These are phyloP conservation scores for Phaeomoniella chlamydospora DNA, from an alignment of 2,329 filamentous ascomycete species.

Conservation along the genomic window DNA sequence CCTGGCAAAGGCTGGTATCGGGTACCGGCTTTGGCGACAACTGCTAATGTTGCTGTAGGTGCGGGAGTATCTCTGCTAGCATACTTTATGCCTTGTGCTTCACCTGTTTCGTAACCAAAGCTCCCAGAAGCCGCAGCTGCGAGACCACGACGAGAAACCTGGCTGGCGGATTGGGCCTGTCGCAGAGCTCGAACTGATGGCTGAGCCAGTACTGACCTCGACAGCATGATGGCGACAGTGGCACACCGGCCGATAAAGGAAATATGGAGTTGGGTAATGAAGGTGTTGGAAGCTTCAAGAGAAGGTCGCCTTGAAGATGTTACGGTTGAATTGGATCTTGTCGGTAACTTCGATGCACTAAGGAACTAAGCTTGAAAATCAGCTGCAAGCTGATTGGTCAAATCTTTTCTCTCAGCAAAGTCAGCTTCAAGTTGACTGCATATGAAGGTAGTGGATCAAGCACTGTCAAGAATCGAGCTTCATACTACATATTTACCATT, in stretches of 20 bases:
- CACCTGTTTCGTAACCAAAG: conserved; percentile 76
- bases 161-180: conserved; percentile 42
- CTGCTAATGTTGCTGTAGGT: conserved; percentile 76
- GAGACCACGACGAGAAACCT: conserved; percentile 44
- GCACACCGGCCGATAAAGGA: conserved; percentile 29
- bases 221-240: conserved; percentile 46
- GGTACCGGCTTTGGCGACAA: conserved; percentile 89
- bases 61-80: conserved; percentile 80
- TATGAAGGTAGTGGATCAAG: too few species aligned
- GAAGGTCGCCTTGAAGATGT: neutral
- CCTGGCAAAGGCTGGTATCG: conserved; percentile 84
- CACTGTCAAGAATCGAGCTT: too few species aligned
- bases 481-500: too few species aligned
- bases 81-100: conserved; percentile 79
- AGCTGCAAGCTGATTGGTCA: neutral
- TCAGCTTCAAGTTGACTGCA: too few species aligned
- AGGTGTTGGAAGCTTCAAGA: conserved; percentile 15
- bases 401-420: too few species aligned
- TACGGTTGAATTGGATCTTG: neutral
- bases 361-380: neutral
- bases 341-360: conserved; percentile 1
- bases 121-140: conserved; percentile 56
- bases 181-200: conserved; percentile 49
- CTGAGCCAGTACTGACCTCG: conserved; percentile 50
- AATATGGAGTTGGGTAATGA: conserved; percentile 16